Percentiles rank a stretch among this genome's conserved stretches.
Evolutionary conservation across 495 filamentous ascomycete species (phyloP).

Genomic region (Tuber indicum): DNA sequence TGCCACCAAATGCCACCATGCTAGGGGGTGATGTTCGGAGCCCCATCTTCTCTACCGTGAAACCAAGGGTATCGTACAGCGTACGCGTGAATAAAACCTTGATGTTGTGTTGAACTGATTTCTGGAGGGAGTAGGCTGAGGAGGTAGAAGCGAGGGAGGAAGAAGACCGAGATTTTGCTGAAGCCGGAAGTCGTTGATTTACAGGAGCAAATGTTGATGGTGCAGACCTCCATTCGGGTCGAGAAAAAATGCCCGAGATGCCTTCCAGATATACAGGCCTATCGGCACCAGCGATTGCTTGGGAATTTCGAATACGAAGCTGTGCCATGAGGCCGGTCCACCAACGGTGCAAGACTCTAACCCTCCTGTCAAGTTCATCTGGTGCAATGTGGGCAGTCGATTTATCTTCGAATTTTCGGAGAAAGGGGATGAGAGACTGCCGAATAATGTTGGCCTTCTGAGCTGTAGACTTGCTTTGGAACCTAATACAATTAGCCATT

Average conservation of each 20-base stretch:
- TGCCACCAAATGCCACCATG: conserved; percentile 87
- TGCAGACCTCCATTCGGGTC: conserved; percentile 81
- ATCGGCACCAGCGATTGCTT: conserved; percentile 68
- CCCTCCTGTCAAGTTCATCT: conserved; percentile 80
- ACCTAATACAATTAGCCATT: conserved; percentile 46
- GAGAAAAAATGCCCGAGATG: conserved; percentile 76
- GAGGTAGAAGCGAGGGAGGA: conserved; percentile 55
- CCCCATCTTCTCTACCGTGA: conserved; percentile 89
- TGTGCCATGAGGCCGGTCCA: conserved; percentile 87
- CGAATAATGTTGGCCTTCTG: conserved; percentile 77
- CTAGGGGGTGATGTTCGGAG: conserved; percentile 82
- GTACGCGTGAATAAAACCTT: conserved; percentile 84
- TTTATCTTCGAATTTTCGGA: conserved; percentile 65
- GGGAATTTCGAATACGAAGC: conserved; percentile 58
- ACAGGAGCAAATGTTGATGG: conserved; percentile 60
- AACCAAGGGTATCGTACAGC: conserved; percentile 74
- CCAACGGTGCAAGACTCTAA: conserved; percentile 85
- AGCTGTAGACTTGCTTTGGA: conserved; percentile 68
- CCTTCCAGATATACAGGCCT: conserved; percentile 78
- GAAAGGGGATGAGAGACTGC: conserved; percentile 72
- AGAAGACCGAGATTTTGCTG: conserved; percentile 50
- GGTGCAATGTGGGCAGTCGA: conserved; percentile 59
- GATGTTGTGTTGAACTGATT: conserved; percentile 90
- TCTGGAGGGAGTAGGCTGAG: conserved; percentile 74
- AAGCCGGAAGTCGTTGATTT: conserved; percentile 47